These are phyloP conservation scores for Exophiala viscosa DNA, from an alignment of 2,329 filamentous ascomycete genomes.

Conservation along the genomic window DNA sequence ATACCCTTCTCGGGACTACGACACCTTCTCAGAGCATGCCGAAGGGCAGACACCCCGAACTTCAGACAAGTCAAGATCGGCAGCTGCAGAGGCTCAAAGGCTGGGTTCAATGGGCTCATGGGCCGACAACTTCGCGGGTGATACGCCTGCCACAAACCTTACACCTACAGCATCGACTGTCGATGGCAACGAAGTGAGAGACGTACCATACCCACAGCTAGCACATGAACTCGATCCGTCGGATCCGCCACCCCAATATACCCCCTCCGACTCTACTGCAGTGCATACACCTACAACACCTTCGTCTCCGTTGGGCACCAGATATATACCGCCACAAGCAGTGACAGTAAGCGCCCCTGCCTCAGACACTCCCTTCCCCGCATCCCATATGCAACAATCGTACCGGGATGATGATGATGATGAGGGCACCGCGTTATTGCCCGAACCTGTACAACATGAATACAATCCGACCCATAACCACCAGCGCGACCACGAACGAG, in stretches of 20 bases:
- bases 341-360: slow-evolving; percentile 22
- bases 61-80: slow-evolving; percentile 23
- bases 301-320: slow-evolving; percentile 12
- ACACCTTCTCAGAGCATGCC: slow-evolving; percentile 17
- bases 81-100: slow-evolving; percentile 22
- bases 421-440: slow-evolving; percentile 10
- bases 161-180: slow-evolving; percentile 20
- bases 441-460: slow-evolving; percentile 11
- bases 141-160: slow-evolving; percentile 17
- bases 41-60: slow-evolving; percentile 10
- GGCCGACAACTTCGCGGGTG: slow-evolving; percentile 21
- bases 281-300: slow-evolving; percentile 9
- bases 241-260: slow-evolving; percentile 25
- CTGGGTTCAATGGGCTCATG: slow-evolving; percentile 24
- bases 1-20: slow-evolving; percentile 19
- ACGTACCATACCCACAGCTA: slow-evolving; percentile 7
- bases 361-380: slow-evolving; percentile 5
- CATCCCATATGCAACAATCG: slow-evolving; percentile 1
- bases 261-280: slow-evolving; percentile 18
- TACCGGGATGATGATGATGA: slow-evolving; percentile 13
- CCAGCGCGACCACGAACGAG: background rate
- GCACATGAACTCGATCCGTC: slow-evolving; percentile 15
- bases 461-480: background rate
- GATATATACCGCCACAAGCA: slow-evolving; percentile 6
- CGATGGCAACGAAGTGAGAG: slow-evolving; percentile 12